These are phyloP conservation scores for Solanum neorickii DNA, from an alignment of 257 asterid species.

Conservation along the genomic window DNA sequence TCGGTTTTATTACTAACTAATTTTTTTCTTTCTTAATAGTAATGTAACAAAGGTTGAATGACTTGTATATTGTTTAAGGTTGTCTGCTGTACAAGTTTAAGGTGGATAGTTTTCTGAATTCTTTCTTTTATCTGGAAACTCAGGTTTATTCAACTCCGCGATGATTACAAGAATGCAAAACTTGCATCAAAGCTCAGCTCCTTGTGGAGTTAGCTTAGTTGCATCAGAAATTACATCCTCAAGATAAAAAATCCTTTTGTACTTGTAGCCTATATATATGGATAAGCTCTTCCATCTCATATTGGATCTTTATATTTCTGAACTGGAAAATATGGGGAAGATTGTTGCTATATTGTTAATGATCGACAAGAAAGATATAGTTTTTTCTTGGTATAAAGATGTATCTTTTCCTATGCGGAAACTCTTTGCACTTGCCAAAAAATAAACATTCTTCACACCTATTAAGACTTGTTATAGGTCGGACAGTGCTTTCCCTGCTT, in stretches of 20 bases:
- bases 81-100: not conserved
- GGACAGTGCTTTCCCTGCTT: not conserved
- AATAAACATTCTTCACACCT: not conserved
- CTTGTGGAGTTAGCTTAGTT: constrained; percentile 1
- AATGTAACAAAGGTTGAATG: not conserved
- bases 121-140: not conserved
- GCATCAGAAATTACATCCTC: not conserved
- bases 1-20: not conserved
- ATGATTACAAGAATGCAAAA: constrained; percentile 11
- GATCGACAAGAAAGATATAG: not conserved
- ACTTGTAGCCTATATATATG: not conserved
- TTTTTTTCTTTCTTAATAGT: not conserved
- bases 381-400: not conserved
- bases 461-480: not conserved
- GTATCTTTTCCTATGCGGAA: not conserved
- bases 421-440: not conserved
- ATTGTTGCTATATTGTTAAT: not conserved
- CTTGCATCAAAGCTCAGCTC: constrained; percentile 8
- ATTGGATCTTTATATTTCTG: not conserved
- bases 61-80: not conserved
- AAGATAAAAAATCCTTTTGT: not conserved
- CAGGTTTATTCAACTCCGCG: constrained; percentile 14
- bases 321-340: not conserved
- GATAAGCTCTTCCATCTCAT: not conserved
- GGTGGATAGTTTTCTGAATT: not conserved